Conservation (phyloP, 768 basidiomycete species). For the Mycena albidolilacea region DNA sequence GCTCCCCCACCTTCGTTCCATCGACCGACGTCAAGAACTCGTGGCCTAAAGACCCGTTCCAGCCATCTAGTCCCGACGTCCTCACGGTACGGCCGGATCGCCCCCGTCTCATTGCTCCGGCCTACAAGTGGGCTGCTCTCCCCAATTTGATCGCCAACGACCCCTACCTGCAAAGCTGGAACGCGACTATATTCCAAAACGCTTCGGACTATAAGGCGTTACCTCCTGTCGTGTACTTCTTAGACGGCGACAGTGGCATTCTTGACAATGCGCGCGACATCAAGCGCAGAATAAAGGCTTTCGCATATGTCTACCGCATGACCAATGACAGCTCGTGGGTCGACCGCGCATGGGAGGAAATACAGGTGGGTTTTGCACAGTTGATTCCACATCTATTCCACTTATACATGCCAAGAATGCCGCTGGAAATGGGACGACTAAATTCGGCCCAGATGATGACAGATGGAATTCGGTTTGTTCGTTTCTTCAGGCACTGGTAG, state of each 20-base stretch:
- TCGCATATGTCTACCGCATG: slow-evolving; percentile 91
- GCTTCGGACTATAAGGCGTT: slow-evolving; percentile 79
- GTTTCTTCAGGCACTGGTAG: background rate
- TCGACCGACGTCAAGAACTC: slow-evolving; percentile 57
- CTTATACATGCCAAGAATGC: slow-evolving; percentile 63
- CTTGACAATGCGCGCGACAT: slow-evolving; percentile 93
- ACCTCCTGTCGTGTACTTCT: slow-evolving; percentile 75
- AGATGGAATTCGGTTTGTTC: slow-evolving; percentile 80
- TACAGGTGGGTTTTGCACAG: slow-evolving; percentile 70
- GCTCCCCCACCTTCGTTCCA: slow-evolving; percentile 78
- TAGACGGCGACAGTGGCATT: slow-evolving; percentile 92
- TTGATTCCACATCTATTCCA: background rate
- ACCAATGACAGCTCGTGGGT: slow-evolving; percentile 94
- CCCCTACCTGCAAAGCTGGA: slow-evolving; percentile 92
- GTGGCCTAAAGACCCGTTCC: slow-evolving; percentile 89
- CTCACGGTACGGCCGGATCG: slow-evolving; percentile 81
- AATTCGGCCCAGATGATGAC: slow-evolving; percentile 77
- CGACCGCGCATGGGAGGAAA: slow-evolving; percentile 87
- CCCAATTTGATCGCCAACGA: slow-evolving; percentile 83
- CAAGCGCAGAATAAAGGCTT: slow-evolving; percentile 93
- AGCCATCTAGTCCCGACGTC: slow-evolving; percentile 73
- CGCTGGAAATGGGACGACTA: slow-evolving; percentile 74
- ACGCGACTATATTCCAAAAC: slow-evolving; percentile 90
- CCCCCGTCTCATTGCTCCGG: slow-evolving; percentile 92
- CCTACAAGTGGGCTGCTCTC: slow-evolving; percentile 95